Base-by-base conservation (phyloP, 2,329 filamentous ascomycete genomes). In the Sporothrix luriei region DNA sequence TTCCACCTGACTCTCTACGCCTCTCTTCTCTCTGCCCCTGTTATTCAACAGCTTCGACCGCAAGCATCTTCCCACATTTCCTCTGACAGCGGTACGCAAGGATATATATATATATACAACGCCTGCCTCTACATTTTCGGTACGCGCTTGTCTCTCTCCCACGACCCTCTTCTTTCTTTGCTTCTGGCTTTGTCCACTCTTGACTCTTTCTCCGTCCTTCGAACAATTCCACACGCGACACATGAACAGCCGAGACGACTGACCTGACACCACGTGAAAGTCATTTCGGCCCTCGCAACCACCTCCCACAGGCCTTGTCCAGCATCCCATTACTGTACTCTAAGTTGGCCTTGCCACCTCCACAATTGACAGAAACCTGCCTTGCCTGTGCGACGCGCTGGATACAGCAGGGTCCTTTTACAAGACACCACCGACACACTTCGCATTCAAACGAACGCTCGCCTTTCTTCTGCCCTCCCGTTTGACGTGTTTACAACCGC, bases 341-440 rank as follows among this genome's bases (percentile, higher is more conserved):
- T 21, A 13, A 5, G 51, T 52, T 52, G 40, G 48, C 62, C 48
- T 14, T 14, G 19, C 48, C 10, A 16, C n/a, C 21, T 13, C 64
- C 49, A 29, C 64, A 66, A 26, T 43, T 49, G 46, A 26, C 19
- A 24, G 29, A 66, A 66, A 9, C 48, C 46, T 33, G 46, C 48
- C 40, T 43, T 43, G 33, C 33, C 19, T 66, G 48, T 66, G 49
- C 40, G 46, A 66, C 49, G 40, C 43, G 38, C 43, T 33, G 43
- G 21, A 13, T 48, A 7, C 19, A 46, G 52, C n/a, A 33, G 2
- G 9, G 10, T 33, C 16, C 21, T 19, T 10, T 33, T 21, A 38
- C 33, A 21, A 11, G 10, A 49, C 13, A 16, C 33, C 33, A 43
- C 38, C 51, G 48, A 46, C 52, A 10, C 65, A 46, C 4, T 10